These are phyloP conservation scores for Dactylis glomerata DNA, from an alignment of 176 grass and related monocot genomes.

Conservation along the genomic window DNA sequence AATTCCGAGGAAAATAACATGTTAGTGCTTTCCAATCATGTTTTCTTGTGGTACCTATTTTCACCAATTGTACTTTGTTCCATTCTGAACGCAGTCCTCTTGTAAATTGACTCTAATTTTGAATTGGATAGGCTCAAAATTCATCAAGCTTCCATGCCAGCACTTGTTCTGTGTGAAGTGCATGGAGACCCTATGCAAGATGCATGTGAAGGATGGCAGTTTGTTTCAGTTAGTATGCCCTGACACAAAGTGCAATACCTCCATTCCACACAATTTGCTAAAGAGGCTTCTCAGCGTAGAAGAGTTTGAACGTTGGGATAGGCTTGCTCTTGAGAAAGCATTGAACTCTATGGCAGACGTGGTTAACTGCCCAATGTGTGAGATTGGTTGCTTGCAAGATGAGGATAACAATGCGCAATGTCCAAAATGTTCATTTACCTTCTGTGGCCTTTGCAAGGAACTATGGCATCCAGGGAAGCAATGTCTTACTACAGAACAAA, in stretches of 20 bases:
- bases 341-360: slow-evolving; percentile 55
- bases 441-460: slow-evolving; percentile 50
- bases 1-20: background rate
- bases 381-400: slow-evolving; percentile 52
- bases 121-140: slow-evolving; percentile 31
- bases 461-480: slow-evolving; percentile 30
- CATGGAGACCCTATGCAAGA: slow-evolving; percentile 37
- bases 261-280: slow-evolving; percentile 41
- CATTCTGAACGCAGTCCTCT: background rate
- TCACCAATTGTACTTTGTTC: background rate
- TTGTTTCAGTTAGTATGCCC: slow-evolving; percentile 51
- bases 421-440: slow-evolving; percentile 50
- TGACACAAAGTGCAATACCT: slow-evolving; percentile 41
- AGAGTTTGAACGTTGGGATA: slow-evolving; percentile 61
- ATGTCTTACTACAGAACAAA: background rate
- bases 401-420: slow-evolving; percentile 41
- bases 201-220: slow-evolving; percentile 45
- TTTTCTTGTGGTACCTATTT: background rate
- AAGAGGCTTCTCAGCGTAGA: slow-evolving; percentile 42
- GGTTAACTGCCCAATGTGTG: slow-evolving; percentile 56
- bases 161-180: slow-evolving; percentile 36
- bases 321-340: slow-evolving; percentile 50
- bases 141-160: slow-evolving; percentile 33
- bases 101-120: background rate
- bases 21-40: background rate